These are phyloP conservation scores for Tylopilus subfusipes DNA, from an alignment of 768 basidiomycete species.

Conservation along the genomic window DNA sequence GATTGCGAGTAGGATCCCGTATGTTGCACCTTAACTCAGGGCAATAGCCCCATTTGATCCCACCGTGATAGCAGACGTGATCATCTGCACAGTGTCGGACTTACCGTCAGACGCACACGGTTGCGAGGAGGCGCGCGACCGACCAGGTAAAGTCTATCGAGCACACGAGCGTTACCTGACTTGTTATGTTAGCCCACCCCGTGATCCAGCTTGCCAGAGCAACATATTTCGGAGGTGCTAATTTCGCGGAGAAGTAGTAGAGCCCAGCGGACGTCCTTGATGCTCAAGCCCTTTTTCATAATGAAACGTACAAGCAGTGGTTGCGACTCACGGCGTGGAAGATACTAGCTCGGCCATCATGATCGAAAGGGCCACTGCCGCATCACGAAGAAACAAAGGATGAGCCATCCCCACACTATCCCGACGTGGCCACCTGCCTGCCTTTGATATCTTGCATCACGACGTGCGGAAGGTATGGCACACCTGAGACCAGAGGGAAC, in stretches of 20 bases:
- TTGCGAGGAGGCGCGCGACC: slow-evolving; percentile 7
- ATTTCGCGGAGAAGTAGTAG: slow-evolving; percentile 75
- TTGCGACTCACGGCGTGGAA: slow-evolving; percentile 63
- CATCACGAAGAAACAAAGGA: slow-evolving; percentile 67
- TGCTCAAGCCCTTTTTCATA: neutral
- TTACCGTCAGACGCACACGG: neutral
- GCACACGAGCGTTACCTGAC: slow-evolving; percentile 66
- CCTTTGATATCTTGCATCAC: neutral
- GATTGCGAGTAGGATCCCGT: slow-evolving; percentile 62
- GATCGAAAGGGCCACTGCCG: slow-evolving; percentile 61
- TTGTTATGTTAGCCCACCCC: slow-evolving; percentile 73
- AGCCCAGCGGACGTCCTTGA: slow-evolving; percentile 71
- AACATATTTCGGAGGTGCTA: slow-evolving; percentile 60
- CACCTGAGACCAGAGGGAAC: slow-evolving; percentile 61
- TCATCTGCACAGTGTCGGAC: slow-evolving; percentile 62
- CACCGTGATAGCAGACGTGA: slow-evolving; percentile 65
- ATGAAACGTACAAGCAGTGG: neutral
- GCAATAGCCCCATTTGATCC: slow-evolving; percentile 49
- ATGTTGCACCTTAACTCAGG: slow-evolving; percentile 59
- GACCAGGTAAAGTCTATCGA: slow-evolving; percentile 71
- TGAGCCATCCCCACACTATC: slow-evolving; percentile 75
- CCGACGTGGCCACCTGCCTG: slow-evolving; percentile 66
- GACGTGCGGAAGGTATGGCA: slow-evolving; percentile 10
- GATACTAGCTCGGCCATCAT: slow-evolving; percentile 73
- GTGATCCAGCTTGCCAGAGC: slow-evolving; percentile 57